phyloP scores from a whole-genome alignment of 2,329 filamentous ascomycete genomes.

The Fusarium stilboides region DNA sequence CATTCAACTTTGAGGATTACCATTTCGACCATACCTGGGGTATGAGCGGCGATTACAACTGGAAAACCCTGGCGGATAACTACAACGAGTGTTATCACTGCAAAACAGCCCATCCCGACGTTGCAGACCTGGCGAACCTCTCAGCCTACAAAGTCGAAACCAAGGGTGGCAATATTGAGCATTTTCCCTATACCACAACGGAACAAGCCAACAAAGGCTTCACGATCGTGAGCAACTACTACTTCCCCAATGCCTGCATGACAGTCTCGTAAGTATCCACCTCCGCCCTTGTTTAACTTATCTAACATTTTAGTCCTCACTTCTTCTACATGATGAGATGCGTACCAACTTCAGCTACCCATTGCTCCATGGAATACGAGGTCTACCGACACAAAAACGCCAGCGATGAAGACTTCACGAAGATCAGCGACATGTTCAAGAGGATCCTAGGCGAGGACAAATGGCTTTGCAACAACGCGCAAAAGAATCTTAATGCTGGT shows the following conservation, averaged over 20 bases:
- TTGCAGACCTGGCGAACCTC: conserved; percentile 5
- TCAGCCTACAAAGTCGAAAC: conserved; percentile 19
- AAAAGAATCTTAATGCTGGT: conserved; percentile 12
- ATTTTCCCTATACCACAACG: conserved; percentile 20
- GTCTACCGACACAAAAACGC: conserved; percentile 32
- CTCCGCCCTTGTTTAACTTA: conserved; percentile 40
- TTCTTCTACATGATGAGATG: conserved; percentile 33
- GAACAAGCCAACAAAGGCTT: conserved; percentile 25
- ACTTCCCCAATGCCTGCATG: conserved; percentile 38
- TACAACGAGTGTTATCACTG: conserved; percentile 41
- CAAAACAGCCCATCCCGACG: conserved; percentile 25
- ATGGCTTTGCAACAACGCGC: conserved; percentile 10
- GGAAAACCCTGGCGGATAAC: conserved; percentile 67
- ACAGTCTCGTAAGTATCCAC: conserved; percentile 23
- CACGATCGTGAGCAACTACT: conserved; percentile 36
- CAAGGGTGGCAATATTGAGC: conserved; percentile 34
- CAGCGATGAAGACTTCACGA: conserved; percentile 10
- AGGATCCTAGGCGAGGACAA: conserved; percentile 21
- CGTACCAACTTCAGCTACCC: neutral
- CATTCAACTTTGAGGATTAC: conserved; percentile 66
- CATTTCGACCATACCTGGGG: conserved; percentile 69
- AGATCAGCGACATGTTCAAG: conserved; percentile 11
- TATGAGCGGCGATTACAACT: conserved; percentile 69
- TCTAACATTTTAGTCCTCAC: conserved; percentile 59
- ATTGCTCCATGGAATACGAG: conserved; percentile 24